Base-by-base conservation (phyloP, 768 basidiomycete species). In the Sporobolomyces roseus region DNA sequence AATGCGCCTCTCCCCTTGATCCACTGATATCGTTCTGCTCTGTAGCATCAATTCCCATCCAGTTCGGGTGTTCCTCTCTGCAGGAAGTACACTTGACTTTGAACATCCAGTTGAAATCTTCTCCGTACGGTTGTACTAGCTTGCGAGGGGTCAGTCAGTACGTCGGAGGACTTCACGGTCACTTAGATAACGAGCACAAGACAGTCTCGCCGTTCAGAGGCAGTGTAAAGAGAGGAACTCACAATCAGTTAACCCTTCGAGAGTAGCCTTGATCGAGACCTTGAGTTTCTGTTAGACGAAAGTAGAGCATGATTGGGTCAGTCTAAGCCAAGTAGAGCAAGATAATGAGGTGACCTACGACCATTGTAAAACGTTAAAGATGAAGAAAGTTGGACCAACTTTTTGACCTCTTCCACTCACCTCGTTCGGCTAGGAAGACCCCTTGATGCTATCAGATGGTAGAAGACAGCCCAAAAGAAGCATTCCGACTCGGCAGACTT, bases 1-100 rank as follows among this genome's bases (percentile, higher is more conserved):
- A 53, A 65, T 76, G 73, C 32, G 75, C 75, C 43, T 74, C 74
- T 0, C 75, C 75, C 1, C 75, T 49, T n/a, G 74, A 75, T 2
- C 72, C 72, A 17, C 45, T 65, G 52, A 76, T 66, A 21, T 71
- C 69, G 23, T 56, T 59, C 19, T 56, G 58, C 27, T 75, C 75
- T 2, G 71, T 74, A 0, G 71, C 65, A 30, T 68, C 67, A 53
- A 74, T 61, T 21, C 65, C 68, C 54, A 76, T 60, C 53, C 52
- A 63, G 46, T 74, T 74, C 4, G 75, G 71, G 67, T 76, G 75
- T 32, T 69, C 69, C 60, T 76, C 75, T 29, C 68, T 60, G 56
- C 75, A 76, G 2, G 63, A 66, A 2, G 54, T 35, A 63, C 75
- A 76, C 48, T 65, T 56, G 35, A 74, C 69, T 50, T 70, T 73